Evolutionary conservation across 2,329 filamentous ascomycete genomes (phyloP), one percentile per base, ranked within the genome.

Genomic region (Boeremia exigua): DNA sequence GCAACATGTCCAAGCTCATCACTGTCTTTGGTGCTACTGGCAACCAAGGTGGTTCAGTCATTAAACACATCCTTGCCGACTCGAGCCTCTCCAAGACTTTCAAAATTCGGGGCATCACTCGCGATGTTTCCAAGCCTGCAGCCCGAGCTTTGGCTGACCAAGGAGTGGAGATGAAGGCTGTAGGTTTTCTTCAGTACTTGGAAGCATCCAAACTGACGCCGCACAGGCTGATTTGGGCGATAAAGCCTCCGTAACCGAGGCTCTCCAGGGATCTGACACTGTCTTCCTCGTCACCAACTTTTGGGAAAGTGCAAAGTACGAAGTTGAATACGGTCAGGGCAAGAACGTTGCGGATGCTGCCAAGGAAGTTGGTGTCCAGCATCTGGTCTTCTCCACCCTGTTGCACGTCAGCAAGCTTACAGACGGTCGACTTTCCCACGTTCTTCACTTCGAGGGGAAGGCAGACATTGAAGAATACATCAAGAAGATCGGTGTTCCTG

Each of bases 371-470:
- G 58, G 59, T 11, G 58, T 68, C 2, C 45, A 62, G 23, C 61
- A 64, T 29, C 36, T 67, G n/a, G 60, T 68, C 39, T 69, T 65
- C 48, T 67, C 62, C 0, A 64, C 65, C 0, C 48, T 69, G 14
- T 29, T 64, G n/a, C 56, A 63, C 27, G 60, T 61, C 2, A 60
- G 60, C 17, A 60, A 64, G 29, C 33, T 58, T 8, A 66, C 60
- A 8, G 58, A 62, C n/a, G 76, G 75, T 11, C 73, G 72, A 25
- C 68, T 77, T 23, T 59, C 61, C 7, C 63, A 74, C 28, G 71
- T 78, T 11, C 60, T 78, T 52, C 80, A 84, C 60, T 87, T 87
- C 56, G 84, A 87, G 66, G 73, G 71, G 65, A 87, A 87, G 68
- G 83, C 83, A 12, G 71, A 79, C 6, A 78, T 84, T 0, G 83